Base-by-base conservation (phyloP, 2,329 filamentous ascomycete genomes). In the Venturia nashicola region DNA sequence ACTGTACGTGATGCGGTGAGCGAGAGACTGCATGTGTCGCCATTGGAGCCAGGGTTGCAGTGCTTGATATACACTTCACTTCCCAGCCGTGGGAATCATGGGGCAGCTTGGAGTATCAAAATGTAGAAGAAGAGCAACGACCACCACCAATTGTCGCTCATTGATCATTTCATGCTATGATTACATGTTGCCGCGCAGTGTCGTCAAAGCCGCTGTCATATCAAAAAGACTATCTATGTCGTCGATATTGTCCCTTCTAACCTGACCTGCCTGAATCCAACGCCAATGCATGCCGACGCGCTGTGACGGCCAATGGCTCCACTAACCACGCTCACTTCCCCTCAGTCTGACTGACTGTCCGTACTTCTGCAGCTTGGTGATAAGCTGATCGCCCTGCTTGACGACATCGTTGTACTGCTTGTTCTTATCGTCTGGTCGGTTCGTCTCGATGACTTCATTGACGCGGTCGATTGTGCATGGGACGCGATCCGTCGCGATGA, bases 291-390 rank as follows among this genome's bases (percentile, higher is more conserved):
- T 57, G 51, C 51, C 20, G 14, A 36, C 51, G 51, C 51, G 51
- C 27, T 39, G 42, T 34, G 39, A 60, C 59, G 39, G n/a, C 39
- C 9, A 42, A 14, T 43, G 12, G 43, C 11, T 40, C 46, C 32
- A 42, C 67, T 65, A 96, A 71, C 90, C 91, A 71, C 94, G 85
- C 82, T 99, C 94, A 73, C 93, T 97, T 48, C 94, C 94, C 71
- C 94, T 86, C 77, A 99, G 81, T 72, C 94, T 85, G 68, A 99
- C 94, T 2, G 94, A 89, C 78, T 99, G 94, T 55, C 94, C 94
- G 76, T 99, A 99, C 82, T 99, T 99, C 79, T 99, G 94, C 70
- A 99, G 81, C 83, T 99, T 99, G 65, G 94, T 99, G 75, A 99
- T 97, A 67, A 99, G 83, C 77, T 96, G 90, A 76, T 99, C 94